Percentiles rank a stretch among this genome's conserved stretches.
Conservation (phyloP, 805 yeast genomes). For the Peterozyma toletana region DNA sequence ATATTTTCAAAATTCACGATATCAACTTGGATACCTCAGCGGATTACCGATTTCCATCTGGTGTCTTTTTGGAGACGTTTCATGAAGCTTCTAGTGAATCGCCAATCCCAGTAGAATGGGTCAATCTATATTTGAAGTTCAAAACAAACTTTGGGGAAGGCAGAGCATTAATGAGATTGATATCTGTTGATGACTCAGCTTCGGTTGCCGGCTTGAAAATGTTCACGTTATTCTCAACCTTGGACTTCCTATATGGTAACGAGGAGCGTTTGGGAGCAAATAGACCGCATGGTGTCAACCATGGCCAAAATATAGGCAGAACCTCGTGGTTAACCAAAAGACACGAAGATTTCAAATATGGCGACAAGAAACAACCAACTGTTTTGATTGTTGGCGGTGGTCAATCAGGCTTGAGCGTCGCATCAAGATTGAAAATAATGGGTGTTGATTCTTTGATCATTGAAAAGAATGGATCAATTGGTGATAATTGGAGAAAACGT, state of each 20-base stretch:
- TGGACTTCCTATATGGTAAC: conserved; percentile 23
- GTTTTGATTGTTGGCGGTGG: conserved; percentile 42
- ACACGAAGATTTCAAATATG: conserved; percentile 13
- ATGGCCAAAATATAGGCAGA: conserved; percentile 30
- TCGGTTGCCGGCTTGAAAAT: conserved; percentile 24
- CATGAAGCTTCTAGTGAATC: conserved; percentile 19
- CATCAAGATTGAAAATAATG: conserved; percentile 33
- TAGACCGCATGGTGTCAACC: conserved; percentile 29
- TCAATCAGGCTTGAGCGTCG: conserved; percentile 34
- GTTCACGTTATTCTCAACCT: conserved; percentile 22
- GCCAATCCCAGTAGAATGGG: conserved; percentile 26
- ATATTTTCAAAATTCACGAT: conserved; percentile 17
- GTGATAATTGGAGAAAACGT: conserved; percentile 41
- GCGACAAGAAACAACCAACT: conserved; percentile 28
- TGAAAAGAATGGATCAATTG: conserved; percentile 28
- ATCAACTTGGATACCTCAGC: conserved; percentile 22
- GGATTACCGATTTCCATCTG: conserved; percentile 22
- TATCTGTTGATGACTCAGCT: conserved; percentile 18
- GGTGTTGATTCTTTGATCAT: conserved; percentile 33
- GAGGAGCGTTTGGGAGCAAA: conserved; percentile 25
- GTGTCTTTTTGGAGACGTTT: conserved; percentile 18
- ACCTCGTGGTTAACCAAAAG: conserved; percentile 31
- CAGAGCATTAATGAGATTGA: conserved; percentile 23
- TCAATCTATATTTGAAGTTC: conserved; percentile 23
- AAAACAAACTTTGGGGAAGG: conserved; percentile 25